Evolutionary conservation across 352 stramenopile genomes (phyloP).

Genomic region (Phytopythium sindhum): DNA sequence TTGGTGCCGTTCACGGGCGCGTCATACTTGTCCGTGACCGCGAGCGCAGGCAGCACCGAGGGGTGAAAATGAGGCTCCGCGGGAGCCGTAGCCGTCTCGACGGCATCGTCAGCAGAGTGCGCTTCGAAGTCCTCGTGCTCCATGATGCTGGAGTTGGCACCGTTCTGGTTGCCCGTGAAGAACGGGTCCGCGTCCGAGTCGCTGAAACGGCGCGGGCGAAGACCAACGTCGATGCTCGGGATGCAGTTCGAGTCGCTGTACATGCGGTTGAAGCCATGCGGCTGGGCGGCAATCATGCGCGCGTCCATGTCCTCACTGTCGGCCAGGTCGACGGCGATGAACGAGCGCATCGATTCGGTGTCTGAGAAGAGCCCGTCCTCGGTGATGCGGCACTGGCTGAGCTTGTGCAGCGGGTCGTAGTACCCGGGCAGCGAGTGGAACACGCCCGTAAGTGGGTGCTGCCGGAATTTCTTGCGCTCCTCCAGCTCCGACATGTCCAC

Average conservation of each 20-base stretch:
- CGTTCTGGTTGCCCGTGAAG: slow-evolving; percentile 40
- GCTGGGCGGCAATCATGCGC: slow-evolving; percentile 35
- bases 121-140: slow-evolving; percentile 30
- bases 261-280: slow-evolving; percentile 62
- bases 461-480: slow-evolving; percentile 86
- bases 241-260: slow-evolving; percentile 67
- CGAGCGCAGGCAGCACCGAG: slow-evolving; percentile 17
- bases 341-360: slow-evolving; percentile 73
- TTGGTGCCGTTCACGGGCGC: slow-evolving; percentile 7
- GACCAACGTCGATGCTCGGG: slow-evolving; percentile 26
- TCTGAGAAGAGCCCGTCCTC: slow-evolving; percentile 67
- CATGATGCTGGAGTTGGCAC: slow-evolving; percentile 17
- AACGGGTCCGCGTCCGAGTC: slow-evolving; percentile 78
- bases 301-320: slow-evolving; percentile 54
- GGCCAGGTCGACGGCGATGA: slow-evolving; percentile 72
- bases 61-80: slow-evolving; percentile 15
- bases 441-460: slow-evolving; percentile 83
- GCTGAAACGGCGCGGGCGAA: slow-evolving; percentile 70
- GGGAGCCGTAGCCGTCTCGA: slow-evolving; percentile 20
- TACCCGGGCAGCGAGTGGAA: slow-evolving; percentile 86
- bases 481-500: slow-evolving; percentile 86
- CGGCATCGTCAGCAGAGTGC: slow-evolving; percentile 25
- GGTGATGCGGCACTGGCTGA: slow-evolving; percentile 63
- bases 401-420: slow-evolving; percentile 81
- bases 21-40: slow-evolving; percentile 34